Conservation (phyloP, 768 basidiomycete species). For the Rhodotorula toruloides region DNA sequence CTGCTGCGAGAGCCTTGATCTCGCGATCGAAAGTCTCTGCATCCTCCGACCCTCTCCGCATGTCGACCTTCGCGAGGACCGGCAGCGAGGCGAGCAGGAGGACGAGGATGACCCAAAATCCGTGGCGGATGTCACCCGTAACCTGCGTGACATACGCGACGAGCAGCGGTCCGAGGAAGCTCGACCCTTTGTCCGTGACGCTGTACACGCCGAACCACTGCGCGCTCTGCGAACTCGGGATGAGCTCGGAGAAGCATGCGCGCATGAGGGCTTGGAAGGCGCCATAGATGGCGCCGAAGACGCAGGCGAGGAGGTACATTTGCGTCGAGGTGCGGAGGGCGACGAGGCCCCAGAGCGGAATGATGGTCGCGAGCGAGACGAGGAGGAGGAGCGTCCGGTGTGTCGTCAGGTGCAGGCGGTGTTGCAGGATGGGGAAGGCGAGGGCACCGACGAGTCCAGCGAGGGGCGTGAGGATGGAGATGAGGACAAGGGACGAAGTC, state of each 20-base stretch:
- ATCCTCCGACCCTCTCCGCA: constrained; percentile 60
- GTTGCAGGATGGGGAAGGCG: constrained; percentile 70
- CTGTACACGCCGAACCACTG: constrained; percentile 79
- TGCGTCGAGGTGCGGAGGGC: constrained; percentile 73
- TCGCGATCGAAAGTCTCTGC: constrained; percentile 47
- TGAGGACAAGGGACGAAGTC: constrained; percentile 56
- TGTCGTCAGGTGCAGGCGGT: constrained; percentile 55
- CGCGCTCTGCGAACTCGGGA: constrained; percentile 83
- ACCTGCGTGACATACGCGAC: constrained; percentile 81
- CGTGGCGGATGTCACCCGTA: constrained; percentile 73
- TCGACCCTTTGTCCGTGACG: constrained; percentile 58
- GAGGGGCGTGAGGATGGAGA: constrained; percentile 50
- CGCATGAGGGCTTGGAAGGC: constrained; percentile 87
- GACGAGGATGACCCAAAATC: constrained; percentile 57
- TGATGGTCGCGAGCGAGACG: constrained; percentile 62
- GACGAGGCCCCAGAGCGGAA: constrained; percentile 60
- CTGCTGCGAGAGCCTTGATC: neutral
- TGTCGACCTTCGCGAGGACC: constrained; percentile 59
- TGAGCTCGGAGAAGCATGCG: constrained; percentile 76
- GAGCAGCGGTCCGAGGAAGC: constrained; percentile 82
- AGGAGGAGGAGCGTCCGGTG: constrained; percentile 62
- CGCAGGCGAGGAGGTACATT: constrained; percentile 76
- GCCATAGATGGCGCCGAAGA: constrained; percentile 76
- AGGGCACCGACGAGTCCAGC: constrained; percentile 79
- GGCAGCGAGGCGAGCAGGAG: constrained; percentile 77